Evolutionary conservation across 2,329 filamentous ascomycete genomes (phyloP), one percentile per base, ranked within the genome.

Genomic region (Emmonsiellopsis sp.): DNA sequence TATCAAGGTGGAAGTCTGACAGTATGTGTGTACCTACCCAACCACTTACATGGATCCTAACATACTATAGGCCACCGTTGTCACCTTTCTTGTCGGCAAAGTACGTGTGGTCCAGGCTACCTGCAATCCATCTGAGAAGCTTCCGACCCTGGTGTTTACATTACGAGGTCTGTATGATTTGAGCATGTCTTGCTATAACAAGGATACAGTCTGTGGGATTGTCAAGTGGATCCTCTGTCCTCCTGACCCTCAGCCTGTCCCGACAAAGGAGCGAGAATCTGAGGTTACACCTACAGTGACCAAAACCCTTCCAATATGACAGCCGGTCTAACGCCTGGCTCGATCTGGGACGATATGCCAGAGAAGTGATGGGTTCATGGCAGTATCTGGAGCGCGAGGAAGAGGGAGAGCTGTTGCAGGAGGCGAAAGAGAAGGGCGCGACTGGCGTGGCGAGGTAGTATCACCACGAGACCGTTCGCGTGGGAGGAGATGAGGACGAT

Each of bases 341-440:
- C 15, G 40, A 42, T 42, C 40, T 42, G 1, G 40, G n/a, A 16
- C 7, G 40, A 3, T 42, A 42, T 20, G 40, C 15, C n/a, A 42
- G 40, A 42, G 40, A 42, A 10, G 13, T 42, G n/a, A n/a, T n/a
- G 56, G 70, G 75, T 55, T 75, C 67, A 3, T 76, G 67, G 72
- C 69, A 77, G 51, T 72, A 69, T 52, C 57, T 57, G 4, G 67
- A 76, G 51, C 68, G 68, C 7, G 63, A 69, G 2, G 69, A 76
- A 46, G 72, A 77, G 59, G 72, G 73, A 41, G 57, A 69, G 13
- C 53, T 77, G 35, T 55, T 77, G 5, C 47, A 50, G 8, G 62
- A 73, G 54, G 71, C 66, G 37, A 73, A 65, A 74, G 54, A 61
- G 16, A 58, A 53, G 58, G 54, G 55, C 7, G 62, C 62, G 38